A percentile compares a stretch with the other conserved stretches of the same genome.
Conservation (phyloP, 2,329 filamentous ascomycete genomes). For the Coniochaeta sp. region DNA sequence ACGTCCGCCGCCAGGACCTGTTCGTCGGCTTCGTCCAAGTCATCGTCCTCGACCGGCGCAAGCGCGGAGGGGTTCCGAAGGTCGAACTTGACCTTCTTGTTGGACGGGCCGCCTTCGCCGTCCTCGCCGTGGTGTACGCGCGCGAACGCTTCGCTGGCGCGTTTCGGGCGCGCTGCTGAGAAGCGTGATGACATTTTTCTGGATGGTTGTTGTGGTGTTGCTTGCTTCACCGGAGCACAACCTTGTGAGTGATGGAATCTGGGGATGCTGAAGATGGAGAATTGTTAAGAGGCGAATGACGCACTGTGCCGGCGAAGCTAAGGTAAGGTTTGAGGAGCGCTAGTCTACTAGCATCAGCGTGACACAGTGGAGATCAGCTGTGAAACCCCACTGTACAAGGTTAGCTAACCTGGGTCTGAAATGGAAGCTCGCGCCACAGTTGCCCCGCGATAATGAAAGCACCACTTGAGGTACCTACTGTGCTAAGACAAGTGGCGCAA, state of each 20-base stretch:
- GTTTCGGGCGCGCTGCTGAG: slow-evolving; percentile 70
- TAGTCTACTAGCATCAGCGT: not conserved
- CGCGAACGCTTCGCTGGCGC: slow-evolving; percentile 73
- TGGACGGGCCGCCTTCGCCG: slow-evolving; percentile 25
- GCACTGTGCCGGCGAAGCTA: slow-evolving; percentile 4
- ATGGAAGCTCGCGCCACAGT: not conserved
- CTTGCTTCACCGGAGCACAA: not conserved
- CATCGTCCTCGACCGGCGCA: slow-evolving; percentile 66
- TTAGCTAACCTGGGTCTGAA: not conserved
- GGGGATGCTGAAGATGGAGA: not conserved
- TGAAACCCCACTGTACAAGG: not conserved
- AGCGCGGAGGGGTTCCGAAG: slow-evolving; percentile 89
- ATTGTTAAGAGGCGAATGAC: not conserved
- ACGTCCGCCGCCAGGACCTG: slow-evolving; percentile 84
- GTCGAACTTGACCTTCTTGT: slow-evolving; percentile 87
- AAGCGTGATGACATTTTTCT: slow-evolving; percentile 32
- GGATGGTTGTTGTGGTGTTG: not conserved
- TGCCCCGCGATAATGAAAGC: not conserved
- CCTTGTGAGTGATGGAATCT: not conserved
- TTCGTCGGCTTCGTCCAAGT: slow-evolving; percentile 35
- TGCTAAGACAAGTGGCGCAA: not conserved
- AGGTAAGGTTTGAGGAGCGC: not conserved
- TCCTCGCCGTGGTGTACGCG: slow-evolving; percentile 63
- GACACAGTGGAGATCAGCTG: not conserved
- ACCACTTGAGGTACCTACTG: no score